These are phyloP conservation scores for Fusarium concolor DNA, from an alignment of 2,329 filamentous ascomycete genomes.

Conservation along the genomic window DNA sequence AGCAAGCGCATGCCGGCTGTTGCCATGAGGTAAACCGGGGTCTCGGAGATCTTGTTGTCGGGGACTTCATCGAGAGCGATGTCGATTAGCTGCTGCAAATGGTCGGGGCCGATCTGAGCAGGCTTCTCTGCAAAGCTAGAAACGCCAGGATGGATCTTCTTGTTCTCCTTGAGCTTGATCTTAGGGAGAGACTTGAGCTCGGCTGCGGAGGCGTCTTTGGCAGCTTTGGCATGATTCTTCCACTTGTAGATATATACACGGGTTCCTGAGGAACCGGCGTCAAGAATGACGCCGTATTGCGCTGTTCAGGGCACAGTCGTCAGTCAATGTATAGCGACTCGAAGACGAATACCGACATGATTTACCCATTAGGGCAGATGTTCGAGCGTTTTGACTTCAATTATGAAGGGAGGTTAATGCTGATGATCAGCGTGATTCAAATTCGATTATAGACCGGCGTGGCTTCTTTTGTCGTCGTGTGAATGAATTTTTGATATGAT, in stretches of 20 bases:
- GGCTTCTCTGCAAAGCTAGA: slow-evolving; percentile 88
- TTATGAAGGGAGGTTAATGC: background rate
- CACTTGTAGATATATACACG: slow-evolving; percentile 95
- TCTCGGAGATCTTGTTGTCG: slow-evolving; percentile 78
- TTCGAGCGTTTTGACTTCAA: background rate
- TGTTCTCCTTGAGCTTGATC: slow-evolving; percentile 86
- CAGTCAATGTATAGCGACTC: slow-evolving; percentile 21
- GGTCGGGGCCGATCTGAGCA: slow-evolving; percentile 80
- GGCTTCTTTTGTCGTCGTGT: background rate
- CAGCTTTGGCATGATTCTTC: slow-evolving; percentile 78
- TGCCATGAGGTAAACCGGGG: slow-evolving; percentile 93
- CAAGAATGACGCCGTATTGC: slow-evolving; percentile 92
- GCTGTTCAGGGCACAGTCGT: slow-evolving; percentile 52
- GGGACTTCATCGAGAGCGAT: slow-evolving; percentile 87
- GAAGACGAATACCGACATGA: slow-evolving; percentile 48
- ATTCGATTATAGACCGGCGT: background rate
- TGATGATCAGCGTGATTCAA: background rate
- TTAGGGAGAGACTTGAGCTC: slow-evolving; percentile 76
- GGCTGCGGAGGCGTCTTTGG: slow-evolving; percentile 59
- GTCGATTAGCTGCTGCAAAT: slow-evolving; percentile 81
- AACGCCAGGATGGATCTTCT: slow-evolving; percentile 93
- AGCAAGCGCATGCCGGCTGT: slow-evolving; percentile 95
- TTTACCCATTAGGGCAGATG: slow-evolving; percentile 50
- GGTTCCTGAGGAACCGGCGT: slow-evolving; percentile 97
- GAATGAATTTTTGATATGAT: background rate